A percentile compares a stretch with the other conserved stretches of the same genome.
phyloP scores from a whole-genome alignment of 1,139 yeast species.

The Protomyces inouyei region DNA sequence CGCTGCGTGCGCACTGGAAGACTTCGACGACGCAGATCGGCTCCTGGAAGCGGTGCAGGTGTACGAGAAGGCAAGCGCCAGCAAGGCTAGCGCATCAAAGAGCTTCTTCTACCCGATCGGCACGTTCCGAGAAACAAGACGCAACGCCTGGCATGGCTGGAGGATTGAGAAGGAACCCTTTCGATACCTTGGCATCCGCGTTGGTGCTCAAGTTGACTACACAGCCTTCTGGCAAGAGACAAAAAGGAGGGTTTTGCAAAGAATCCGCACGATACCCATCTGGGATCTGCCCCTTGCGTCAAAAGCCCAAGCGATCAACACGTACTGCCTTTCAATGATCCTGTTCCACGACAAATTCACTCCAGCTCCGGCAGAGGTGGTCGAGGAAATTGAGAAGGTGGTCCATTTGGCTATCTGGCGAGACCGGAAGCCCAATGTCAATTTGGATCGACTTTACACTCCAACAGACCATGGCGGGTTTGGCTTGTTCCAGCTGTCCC shows the following conservation, averaged over 20 bases:
- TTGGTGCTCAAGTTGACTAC: not conserved
- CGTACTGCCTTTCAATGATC: not conserved
- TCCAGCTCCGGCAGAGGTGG: not conserved
- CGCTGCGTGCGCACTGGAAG: not conserved
- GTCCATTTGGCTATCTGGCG: not conserved
- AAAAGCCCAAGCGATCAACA: not conserved
- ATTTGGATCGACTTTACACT: not conserved
- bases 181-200: not conserved
- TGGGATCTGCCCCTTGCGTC: not conserved
- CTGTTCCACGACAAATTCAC: not conserved
- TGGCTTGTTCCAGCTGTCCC: not conserved
- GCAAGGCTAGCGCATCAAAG: not conserved
- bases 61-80: not conserved
- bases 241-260: not conserved
- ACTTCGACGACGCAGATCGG: not conserved
- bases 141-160: not conserved
- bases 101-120: not conserved
- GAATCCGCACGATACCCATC: not conserved
- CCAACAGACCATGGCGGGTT: not conserved
- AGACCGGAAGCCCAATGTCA: not conserved
- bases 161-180: not conserved
- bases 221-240: not conserved
- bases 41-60: not conserved
- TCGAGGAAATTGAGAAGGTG: not conserved
- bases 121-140: not conserved